phyloP scores from a whole-genome alignment of 352 stramenopile genomes.

The Pythium insidiosum region DNA sequence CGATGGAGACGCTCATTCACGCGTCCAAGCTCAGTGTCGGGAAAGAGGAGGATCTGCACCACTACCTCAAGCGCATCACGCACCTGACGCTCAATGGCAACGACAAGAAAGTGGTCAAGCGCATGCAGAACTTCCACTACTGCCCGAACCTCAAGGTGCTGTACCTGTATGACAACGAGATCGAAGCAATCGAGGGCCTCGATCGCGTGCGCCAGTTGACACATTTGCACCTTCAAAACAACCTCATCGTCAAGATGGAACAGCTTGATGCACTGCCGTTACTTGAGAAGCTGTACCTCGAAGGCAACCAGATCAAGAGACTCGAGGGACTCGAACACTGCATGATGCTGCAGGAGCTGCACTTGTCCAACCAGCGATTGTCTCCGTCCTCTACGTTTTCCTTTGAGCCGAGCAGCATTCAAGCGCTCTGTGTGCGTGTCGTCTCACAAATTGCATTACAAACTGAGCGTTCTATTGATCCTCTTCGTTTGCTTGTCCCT shows the following conservation, averaged over 20 bases:
- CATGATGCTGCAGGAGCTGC: constrained; percentile 43
- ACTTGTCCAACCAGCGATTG: constrained; percentile 53
- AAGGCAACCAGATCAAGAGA: constrained; percentile 49
- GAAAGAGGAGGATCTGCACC: constrained; percentile 48
- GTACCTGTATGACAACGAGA: constrained; percentile 75
- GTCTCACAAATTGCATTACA: not conserved
- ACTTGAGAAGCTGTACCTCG: constrained; percentile 70
- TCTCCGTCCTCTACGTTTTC: constrained; percentile 20
- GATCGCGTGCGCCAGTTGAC: constrained; percentile 38
- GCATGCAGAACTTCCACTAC: constrained; percentile 52
- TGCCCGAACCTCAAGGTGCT: constrained; percentile 64
- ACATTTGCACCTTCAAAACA: constrained; percentile 71
- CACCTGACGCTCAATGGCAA: constrained; percentile 57
- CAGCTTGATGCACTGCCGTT: constrained; percentile 26
- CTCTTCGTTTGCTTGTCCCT: not conserved
- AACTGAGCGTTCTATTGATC: not conserved
- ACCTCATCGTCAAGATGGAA: constrained; percentile 43
- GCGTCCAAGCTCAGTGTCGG: constrained; percentile 60
- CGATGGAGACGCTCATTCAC: constrained; percentile 43
- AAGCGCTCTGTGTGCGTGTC: constrained; percentile 24
- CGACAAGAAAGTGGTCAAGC: constrained; percentile 30
- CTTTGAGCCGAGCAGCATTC: constrained; percentile 37
- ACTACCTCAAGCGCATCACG: constrained; percentile 70
- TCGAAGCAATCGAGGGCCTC: constrained; percentile 47
- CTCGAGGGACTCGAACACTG: constrained; percentile 45